Conservation (phyloP, 2,329 filamentous ascomycete genomes). For the Aspergillus sp. region DNA sequence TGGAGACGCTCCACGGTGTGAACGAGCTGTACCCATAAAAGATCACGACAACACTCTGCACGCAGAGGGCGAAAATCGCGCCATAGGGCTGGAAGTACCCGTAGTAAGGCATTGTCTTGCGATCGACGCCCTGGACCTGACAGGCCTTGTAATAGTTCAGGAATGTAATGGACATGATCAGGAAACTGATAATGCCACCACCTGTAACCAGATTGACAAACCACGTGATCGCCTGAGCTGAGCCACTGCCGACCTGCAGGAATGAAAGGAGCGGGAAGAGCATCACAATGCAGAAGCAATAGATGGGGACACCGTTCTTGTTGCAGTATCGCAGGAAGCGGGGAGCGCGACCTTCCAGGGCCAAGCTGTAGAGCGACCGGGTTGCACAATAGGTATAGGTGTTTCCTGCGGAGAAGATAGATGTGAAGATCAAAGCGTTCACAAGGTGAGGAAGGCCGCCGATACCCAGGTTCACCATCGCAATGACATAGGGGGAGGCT, state of each 20-base stretch:
- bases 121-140: slow-evolving; percentile 62
- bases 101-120: slow-evolving; percentile 25
- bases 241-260: slow-evolving; percentile 50
- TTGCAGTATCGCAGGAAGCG: slow-evolving; percentile 58
- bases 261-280: slow-evolving; percentile 54
- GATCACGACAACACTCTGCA: slow-evolving; percentile 7
- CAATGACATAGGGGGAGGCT: slow-evolving; percentile 63
- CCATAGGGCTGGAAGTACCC: background rate
- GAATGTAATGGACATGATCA: slow-evolving; percentile 64
- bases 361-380: slow-evolving; percentile 52
- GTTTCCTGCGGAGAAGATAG: slow-evolving; percentile 56
- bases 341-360: slow-evolving; percentile 54
- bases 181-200: slow-evolving; percentile 55
- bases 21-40: slow-evolving; percentile 57
- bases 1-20: slow-evolving; percentile 42
- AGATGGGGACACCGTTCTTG: slow-evolving; percentile 60
- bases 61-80: background rate
- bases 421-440: slow-evolving; percentile 55
- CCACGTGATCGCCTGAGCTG: slow-evolving; percentile 52
- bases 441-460: slow-evolving; percentile 55
- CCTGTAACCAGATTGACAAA: slow-evolving; percentile 57
- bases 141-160: slow-evolving; percentile 67
- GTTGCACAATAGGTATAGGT: slow-evolving; percentile 55
- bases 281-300: slow-evolving; percentile 55
- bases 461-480: slow-evolving; percentile 56